Base-by-base conservation (phyloP, 2,329 filamentous ascomycete species). In the Phialophora macrospora region DNA sequence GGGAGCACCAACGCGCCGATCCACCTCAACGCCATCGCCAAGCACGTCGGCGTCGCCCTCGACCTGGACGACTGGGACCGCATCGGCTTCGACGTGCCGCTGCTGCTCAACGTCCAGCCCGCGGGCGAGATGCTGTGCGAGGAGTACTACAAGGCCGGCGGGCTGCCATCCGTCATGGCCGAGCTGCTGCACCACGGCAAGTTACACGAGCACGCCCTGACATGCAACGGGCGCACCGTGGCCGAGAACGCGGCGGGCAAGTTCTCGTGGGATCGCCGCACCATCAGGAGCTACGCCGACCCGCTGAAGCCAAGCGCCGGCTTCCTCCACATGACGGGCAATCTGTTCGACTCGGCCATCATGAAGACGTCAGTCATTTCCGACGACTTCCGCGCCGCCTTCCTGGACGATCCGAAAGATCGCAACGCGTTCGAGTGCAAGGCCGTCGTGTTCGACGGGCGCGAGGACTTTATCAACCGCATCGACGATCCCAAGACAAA, bases 1-100 rank as follows among this genome's bases (percentile, higher is more conserved):
- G 84, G 84, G 14, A 84, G 81, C 67, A 85, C 84, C 3, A 86
- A 86, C 67, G 83, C 84, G 0, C 83, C 83, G 0, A 85, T 86
- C 56, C 84, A 86, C 71, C 74, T 86, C 55, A 82, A 81, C 46
- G 84, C 84, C 9, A 80, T 86, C 24, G 84, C 84, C 2, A 82
- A 81, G 65, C 84, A 86, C 60, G 80, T 84, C 11, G 83, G 83
- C 1, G 80, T 86, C 1, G 73, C 78, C 0, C 73, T 86, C 0
- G 77, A 80, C 12, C 73, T 85, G 34, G 80, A 86, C 66, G 83
- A 86, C 71, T 86, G 83, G 83, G 83, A 86, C 70, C 72, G 70
- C 0, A 72, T 85, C 17, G 84, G 84, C 2, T 83, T 80, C 68
- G 71, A 77, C 6, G 77, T 85, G 11, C 84, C 84, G 0, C 76